Evolutionary conservation across 192 early-diverging fungal species (phyloP), one percentile per base, ranked within the genome.

Genomic region (Rhizophlyctis rosea): DNA sequence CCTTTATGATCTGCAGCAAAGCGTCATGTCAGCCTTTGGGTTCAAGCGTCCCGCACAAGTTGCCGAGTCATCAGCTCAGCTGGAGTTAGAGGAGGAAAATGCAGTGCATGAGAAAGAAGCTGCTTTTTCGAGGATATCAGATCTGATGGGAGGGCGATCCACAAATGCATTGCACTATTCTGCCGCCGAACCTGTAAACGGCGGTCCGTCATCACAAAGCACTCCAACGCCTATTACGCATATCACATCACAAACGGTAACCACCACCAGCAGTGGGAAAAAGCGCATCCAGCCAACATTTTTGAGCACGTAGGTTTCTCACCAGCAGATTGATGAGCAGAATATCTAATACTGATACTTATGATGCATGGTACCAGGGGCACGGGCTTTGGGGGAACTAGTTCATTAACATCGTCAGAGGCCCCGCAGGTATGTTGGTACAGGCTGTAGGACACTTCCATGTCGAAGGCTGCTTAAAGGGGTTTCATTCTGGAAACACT

Each of bases 221-320:
- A 23, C 16, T 18, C 24, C 34, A 72, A 11, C 1, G 51, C 54
- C 61, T 11, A 47, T 62, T 13, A 24, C n/a, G 44, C 49, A 34
- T n/a, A n/a, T n/a, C n/a, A n/a, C n/a, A n/a, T n/a, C 77, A 25
- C 87, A 89, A 58, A 71, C 59, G 0, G 82, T 90, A 31, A 84
- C 90, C 0, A 72, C 83, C 49, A 90, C 88, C 5, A 86, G 86
- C 44, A 82, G 88, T 62, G 94, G 94, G 5, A 88, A 90, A 71
- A 91, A 88, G 53, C 78, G 94, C 9, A 93, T 97, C 28, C 83
- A 86, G 28, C 94, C 76, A 1, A 73, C 72, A 35, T 77, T 77
- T 11, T 53, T 76, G 52, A 67, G 72, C 63, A 61, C 57, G 76
- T 73, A 36, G 48, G 57, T 44, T 24, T 33, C 27, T 29, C n/a